Conservation (phyloP, 441 rosid species). For the Pelargonium australe region DNA sequence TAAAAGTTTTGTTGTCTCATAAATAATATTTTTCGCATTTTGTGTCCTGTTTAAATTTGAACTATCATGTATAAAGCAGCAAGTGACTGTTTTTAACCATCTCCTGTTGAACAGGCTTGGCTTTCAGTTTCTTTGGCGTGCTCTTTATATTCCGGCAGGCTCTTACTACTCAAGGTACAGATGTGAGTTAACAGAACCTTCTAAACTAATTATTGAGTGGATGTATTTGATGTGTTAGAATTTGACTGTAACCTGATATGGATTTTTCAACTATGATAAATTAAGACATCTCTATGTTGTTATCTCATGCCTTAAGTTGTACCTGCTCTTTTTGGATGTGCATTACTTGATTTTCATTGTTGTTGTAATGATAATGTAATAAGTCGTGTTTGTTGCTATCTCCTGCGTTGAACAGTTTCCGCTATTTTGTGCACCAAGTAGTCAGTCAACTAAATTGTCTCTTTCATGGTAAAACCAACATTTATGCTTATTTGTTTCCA, state of each 20-base stretch:
- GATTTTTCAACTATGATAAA: background rate
- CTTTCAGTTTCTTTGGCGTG: slow-evolving; percentile 79
- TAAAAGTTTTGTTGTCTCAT: background rate
- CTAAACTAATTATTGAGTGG: slow-evolving; percentile 16
- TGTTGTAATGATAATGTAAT: background rate
- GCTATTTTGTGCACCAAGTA: background rate
- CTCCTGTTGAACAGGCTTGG: slow-evolving; percentile 55
- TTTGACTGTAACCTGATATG: background rate
- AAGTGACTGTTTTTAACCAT: slow-evolving; percentile 21
- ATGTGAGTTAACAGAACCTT: slow-evolving; percentile 66
- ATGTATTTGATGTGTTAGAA: slow-evolving; percentile 14
- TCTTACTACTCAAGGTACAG: slow-evolving; percentile 80
- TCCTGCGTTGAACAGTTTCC: background rate
- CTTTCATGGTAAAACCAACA: background rate
- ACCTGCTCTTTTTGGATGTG: background rate
- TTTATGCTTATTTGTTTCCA: background rate
- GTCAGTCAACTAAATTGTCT: background rate
- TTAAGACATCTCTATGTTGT: background rate
- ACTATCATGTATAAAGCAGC: background rate
- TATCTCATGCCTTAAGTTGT: background rate
- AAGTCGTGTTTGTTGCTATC: background rate
- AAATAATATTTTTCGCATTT: background rate
- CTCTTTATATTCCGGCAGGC: slow-evolving; percentile 64
- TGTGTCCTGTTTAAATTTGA: slow-evolving; percentile 6
- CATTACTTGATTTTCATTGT: background rate